Evolutionary conservation across 495 filamentous ascomycete genomes (phyloP).

Genomic region (Podospora anserina): DNA sequence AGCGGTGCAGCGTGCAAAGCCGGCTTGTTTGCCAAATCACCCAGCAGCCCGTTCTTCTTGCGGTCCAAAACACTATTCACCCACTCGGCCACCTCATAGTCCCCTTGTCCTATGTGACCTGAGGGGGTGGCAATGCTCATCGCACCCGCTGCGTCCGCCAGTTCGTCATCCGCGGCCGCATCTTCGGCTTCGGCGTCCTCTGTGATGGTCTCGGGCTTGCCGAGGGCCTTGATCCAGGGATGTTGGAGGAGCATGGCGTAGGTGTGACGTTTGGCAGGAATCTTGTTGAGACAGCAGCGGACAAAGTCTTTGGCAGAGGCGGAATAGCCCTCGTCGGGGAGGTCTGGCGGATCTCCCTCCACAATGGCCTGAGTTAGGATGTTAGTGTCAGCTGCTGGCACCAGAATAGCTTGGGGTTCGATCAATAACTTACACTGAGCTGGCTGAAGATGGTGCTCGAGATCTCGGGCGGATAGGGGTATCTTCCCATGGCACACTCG

Average conservation of each 20-base stretch:
- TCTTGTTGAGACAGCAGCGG: slow-evolving; percentile 84
- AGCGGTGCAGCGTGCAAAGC: slow-evolving; percentile 77
- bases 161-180: slow-evolving; percentile 46
- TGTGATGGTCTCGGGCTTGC: slow-evolving; percentile 77
- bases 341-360: slow-evolving; percentile 84
- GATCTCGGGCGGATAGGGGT: slow-evolving; percentile 96
- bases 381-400: slow-evolving; percentile 17
- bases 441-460: slow-evolving; percentile 99
- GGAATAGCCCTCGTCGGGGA: slow-evolving; percentile 75
- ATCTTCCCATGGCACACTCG: slow-evolving; percentile 91
- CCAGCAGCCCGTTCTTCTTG: slow-evolving; percentile 50
- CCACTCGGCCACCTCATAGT: slow-evolving; percentile 82
- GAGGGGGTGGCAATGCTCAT: slow-evolving; percentile 43
- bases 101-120: slow-evolving; percentile 41
- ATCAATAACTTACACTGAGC: slow-evolving; percentile 70
- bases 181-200: slow-evolving; percentile 67
- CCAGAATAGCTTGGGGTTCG: slow-evolving; percentile 3
- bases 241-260: slow-evolving; percentile 89
- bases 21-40: slow-evolving; percentile 47
- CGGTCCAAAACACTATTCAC: slow-evolving; percentile 67
- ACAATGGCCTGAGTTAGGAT: slow-evolving; percentile 77
- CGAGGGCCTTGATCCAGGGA: slow-evolving; percentile 76
- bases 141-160: slow-evolving; percentile 44
- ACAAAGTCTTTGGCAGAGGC: slow-evolving; percentile 83
- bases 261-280: slow-evolving; percentile 81